Conservation (phyloP, 768 basidiomycete species). For the Guyanaporus albipodus region DNA sequence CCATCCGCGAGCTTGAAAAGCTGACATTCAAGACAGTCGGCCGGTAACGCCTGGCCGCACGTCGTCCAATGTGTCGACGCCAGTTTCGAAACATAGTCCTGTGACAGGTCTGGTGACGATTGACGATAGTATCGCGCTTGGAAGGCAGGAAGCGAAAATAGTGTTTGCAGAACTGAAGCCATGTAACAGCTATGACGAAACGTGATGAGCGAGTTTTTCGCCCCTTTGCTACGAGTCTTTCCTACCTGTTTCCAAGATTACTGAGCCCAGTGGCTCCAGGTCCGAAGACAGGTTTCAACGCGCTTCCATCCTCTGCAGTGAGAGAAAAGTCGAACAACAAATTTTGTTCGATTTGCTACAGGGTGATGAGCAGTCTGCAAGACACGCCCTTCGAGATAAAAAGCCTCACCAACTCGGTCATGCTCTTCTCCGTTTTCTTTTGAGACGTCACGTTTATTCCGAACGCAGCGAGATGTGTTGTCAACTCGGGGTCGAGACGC, state of each 20-base stretch:
- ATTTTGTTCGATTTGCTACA: conserved; percentile 96
- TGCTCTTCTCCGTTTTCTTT: conserved; percentile 91
- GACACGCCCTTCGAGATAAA: background rate
- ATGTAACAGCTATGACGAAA: conserved; percentile 78
- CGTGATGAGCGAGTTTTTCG: background rate
- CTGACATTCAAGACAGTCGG: conserved; percentile 91
- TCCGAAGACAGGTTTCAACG: conserved; percentile 85
- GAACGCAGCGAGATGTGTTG: conserved; percentile 70
- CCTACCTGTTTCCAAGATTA: conserved; percentile 88
- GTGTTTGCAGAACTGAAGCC: conserved; percentile 84
- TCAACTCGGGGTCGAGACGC: conserved; percentile 70
- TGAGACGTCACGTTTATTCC: conserved; percentile 82
- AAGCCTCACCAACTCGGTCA: conserved; percentile 82
- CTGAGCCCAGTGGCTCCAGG: conserved; percentile 83
- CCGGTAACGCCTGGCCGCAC: conserved; percentile 69
- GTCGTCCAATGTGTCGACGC: conserved; percentile 50
- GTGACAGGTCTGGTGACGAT: conserved; percentile 10
- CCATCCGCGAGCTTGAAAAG: conserved; percentile 92
- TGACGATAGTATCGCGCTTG: conserved; percentile 58
- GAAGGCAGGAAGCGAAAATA: conserved; percentile 82
- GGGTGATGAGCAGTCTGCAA: background rate
- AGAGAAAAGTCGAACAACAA: conserved; percentile 92
- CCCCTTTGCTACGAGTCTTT: background rate
- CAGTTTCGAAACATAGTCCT: conserved; percentile 21
- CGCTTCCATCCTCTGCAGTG: conserved; percentile 79